These are phyloP conservation scores for Ocimum tenuiflorum DNA, from an alignment of 257 asterid genomes.

Conservation along the genomic window DNA sequence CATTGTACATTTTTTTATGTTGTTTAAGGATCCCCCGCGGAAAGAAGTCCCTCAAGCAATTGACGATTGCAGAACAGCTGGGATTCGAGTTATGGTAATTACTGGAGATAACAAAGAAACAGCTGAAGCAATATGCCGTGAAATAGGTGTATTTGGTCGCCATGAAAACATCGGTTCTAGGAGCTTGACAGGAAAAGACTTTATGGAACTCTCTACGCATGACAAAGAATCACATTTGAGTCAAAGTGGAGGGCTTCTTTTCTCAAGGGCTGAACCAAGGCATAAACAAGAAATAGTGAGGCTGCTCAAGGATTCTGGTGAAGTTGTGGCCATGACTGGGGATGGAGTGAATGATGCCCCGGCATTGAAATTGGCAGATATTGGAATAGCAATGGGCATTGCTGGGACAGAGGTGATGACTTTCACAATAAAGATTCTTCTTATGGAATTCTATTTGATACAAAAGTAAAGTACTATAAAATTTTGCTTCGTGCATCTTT, in stretches of 20 bases:
- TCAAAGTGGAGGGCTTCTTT: conserved; percentile 80
- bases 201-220: conserved; percentile 48
- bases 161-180: conserved; percentile 59
- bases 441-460: background rate
- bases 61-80: conserved; percentile 93
- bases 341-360: conserved; percentile 99
- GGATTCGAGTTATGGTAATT: conserved; percentile 94
- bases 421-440: background rate
- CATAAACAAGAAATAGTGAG: conserved; percentile 98
- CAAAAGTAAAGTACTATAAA: background rate
- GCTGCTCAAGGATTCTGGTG: conserved; percentile 90
- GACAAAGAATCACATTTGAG: conserved; percentile 54
- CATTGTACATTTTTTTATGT: background rate
- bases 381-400: conserved; percentile 99
- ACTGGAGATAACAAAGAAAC: conserved; percentile 96
- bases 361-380: conserved; percentile 90
- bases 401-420: conserved; percentile 85
- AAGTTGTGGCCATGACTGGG: conserved; percentile 99
- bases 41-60: conserved; percentile 93
- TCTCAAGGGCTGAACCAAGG: conserved; percentile 99
- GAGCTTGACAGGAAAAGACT: conserved; percentile 93
- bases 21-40: conserved; percentile 86
- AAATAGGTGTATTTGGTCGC: conserved; percentile 83
- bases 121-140: conserved; percentile 96
- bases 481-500: background rate